Base-by-base conservation (phyloP, 176 grass and related monocot species). In the Musa troglodytarum region DNA sequence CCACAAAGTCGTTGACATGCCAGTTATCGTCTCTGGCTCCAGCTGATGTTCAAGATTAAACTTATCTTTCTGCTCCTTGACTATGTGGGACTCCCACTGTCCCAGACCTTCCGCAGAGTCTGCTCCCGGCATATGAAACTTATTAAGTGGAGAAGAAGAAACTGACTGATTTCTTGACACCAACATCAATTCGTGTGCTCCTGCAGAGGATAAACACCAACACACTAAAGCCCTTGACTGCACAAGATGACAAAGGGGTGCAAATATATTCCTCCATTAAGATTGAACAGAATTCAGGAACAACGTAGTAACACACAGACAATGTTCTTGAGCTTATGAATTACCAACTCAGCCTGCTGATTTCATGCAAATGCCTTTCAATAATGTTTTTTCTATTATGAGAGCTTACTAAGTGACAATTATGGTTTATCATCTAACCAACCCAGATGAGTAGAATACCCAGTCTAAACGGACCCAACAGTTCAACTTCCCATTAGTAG, bases 141-240 rank as follows among this genome's bases (percentile, higher is more conserved):
- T 97, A 50, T 87, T 83, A 34, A 82, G 64, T 65, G 82, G 87
- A 62, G 87, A 90, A 65, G 85, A 97, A 70, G 89, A 82, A 72
- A 90, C 63, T 61, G 87, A 82, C 77, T 87, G 86, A 74, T 80
- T 89, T 77, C 89, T 83, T 88, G 83, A 26, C 50, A 85, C 75
- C 17, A 86, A 88, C 54, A 22, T 14, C 54, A 83, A 79, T 68
- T 78, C 78, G 54, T 85, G 70, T 17, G 49, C n/a, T 34, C 63
- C 75, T 89, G 81, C 73, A 57, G 25, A 82, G 16, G 75, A 85
- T 9, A 53, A 76, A 14, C 50, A 84, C 28, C 2, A 78, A 67
- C 50, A 74, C 11, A n/a, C 13, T 22, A 19, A 22, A 74, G 21
- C 8, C n/a, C 1, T 15, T 24, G 14, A 10, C 22, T 10, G 13